phyloP scores from a whole-genome alignment of 202 grass and related monocot genomes.

The Carex arenaria region DNA sequence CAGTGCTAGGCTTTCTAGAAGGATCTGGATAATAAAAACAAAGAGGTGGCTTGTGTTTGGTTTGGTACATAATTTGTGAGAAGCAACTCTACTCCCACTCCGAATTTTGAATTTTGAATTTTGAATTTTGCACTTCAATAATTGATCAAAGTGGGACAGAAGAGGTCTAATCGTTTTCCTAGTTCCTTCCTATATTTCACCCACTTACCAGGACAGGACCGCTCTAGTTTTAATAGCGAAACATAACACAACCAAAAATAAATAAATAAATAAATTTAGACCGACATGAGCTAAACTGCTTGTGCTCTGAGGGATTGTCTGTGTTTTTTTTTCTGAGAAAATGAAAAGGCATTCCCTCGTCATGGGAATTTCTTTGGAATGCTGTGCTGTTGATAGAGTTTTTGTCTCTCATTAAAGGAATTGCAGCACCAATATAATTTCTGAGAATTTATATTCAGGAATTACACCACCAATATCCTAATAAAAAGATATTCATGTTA shows the following conservation, averaged over 20 bases:
- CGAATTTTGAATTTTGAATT: neutral
- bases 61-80: neutral
- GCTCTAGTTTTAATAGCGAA: too few relatives aligned
- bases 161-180: neutral
- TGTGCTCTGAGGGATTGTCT: too few relatives aligned
- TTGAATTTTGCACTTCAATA: neutral
- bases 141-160: neutral
- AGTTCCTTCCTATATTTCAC: neutral
- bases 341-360: too few relatives aligned
- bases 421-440: too few relatives aligned
- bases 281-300: neutral
- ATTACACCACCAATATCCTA: too few relatives aligned
- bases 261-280: neutral
- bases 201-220: neutral
- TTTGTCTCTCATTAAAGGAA: too few relatives aligned
- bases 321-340: too few relatives aligned
- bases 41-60: neutral
- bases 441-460: too few relatives aligned
- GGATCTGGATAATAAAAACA: neutral
- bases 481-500: too few relatives aligned
- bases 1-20: neutral
- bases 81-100: neutral
- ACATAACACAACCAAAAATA: neutral
- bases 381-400: too few relatives aligned
- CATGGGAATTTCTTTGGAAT: too few relatives aligned